Evolutionary conservation across 2,329 filamentous ascomycete species (phyloP).

Genomic region (Aspergillus pseudonomiae): DNA sequence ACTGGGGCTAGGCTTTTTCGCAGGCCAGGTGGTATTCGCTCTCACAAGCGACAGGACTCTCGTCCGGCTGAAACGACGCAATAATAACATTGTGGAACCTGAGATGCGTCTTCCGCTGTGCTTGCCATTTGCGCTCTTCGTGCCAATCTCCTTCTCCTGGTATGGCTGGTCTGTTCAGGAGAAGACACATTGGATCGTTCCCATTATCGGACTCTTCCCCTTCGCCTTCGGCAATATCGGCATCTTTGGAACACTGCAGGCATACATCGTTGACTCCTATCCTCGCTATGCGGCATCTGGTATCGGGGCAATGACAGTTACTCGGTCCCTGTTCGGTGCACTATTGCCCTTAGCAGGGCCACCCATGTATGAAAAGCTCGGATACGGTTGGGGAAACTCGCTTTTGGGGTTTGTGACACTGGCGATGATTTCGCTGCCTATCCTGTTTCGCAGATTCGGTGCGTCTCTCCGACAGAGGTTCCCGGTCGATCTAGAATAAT

Average conservation of each 20-base stretch:
- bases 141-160: slow-evolving; percentile 59
- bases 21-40: slow-evolving; percentile 39
- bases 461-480: neutral
- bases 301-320: slow-evolving; percentile 56
- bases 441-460: neutral
- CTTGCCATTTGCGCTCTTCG: slow-evolving; percentile 55
- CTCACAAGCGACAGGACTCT: slow-evolving; percentile 34
- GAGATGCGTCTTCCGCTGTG: slow-evolving; percentile 57
- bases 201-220: slow-evolving; percentile 59
- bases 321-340: slow-evolving; percentile 48
- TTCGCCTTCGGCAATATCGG: slow-evolving; percentile 58
- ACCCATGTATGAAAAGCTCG: slow-evolving; percentile 8
- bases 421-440: slow-evolving; percentile 2
- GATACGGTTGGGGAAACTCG: slow-evolving; percentile 12
- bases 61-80: slow-evolving; percentile 27
- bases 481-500: neutral
- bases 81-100: slow-evolving; percentile 45
- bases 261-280: slow-evolving; percentile 64
- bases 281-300: slow-evolving; percentile 51
- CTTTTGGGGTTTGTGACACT: slow-evolving; percentile 9
- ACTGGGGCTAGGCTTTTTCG: slow-evolving; percentile 45
- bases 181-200: slow-evolving; percentile 58
- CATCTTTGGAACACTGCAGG: slow-evolving; percentile 57
- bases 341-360: slow-evolving; percentile 9
- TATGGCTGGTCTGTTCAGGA: slow-evolving; percentile 61